phyloP scores from a whole-genome alignment of 306 rosid species.

The Datisca glomerata region DNA sequence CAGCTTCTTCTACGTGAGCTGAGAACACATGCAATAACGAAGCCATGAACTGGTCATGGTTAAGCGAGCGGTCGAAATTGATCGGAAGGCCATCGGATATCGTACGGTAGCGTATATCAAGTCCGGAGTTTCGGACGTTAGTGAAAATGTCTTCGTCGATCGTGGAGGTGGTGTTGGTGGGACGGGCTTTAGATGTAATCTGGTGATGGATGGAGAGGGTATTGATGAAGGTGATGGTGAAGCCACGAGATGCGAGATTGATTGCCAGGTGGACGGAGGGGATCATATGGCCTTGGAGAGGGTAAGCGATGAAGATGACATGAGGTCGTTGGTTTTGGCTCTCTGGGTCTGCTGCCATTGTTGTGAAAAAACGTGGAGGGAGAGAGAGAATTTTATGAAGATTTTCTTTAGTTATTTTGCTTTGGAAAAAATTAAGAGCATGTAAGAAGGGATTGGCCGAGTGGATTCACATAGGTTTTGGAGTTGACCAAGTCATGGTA shows the following conservation, averaged over 20 bases:
- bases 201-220: slow-evolving; percentile 38
- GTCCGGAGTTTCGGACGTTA: slow-evolving; percentile 14
- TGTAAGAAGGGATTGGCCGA: too few relatives aligned
- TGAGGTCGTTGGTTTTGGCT: slow-evolving; percentile 21
- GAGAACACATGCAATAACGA: slow-evolving; percentile 28
- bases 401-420: too few relatives aligned
- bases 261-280: slow-evolving; percentile 43
- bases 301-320: slow-evolving; percentile 42
- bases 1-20: slow-evolving; percentile 28
- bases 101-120: slow-evolving; percentile 37
- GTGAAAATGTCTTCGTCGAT: slow-evolving; percentile 21
- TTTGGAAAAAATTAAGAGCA: too few relatives aligned
- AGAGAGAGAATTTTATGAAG: too few relatives aligned
- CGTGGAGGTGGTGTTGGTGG: neutral
- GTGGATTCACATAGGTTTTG: too few relatives aligned
- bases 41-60: slow-evolving; percentile 40
- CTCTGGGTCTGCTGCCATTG: slow-evolving; percentile 9
- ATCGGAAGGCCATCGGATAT: slow-evolving; percentile 47
- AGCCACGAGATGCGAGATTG: slow-evolving; percentile 43
- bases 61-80: slow-evolving; percentile 38
- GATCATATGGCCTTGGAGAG: slow-evolving; percentile 59
- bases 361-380: too few relatives aligned
- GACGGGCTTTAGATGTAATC: slow-evolving; percentile 17
- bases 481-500: too few relatives aligned
- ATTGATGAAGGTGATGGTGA: slow-evolving; percentile 48